Evolutionary conservation across 139 green algal genomes (phyloP).

Genomic region (Dunaliella sp.): DNA sequence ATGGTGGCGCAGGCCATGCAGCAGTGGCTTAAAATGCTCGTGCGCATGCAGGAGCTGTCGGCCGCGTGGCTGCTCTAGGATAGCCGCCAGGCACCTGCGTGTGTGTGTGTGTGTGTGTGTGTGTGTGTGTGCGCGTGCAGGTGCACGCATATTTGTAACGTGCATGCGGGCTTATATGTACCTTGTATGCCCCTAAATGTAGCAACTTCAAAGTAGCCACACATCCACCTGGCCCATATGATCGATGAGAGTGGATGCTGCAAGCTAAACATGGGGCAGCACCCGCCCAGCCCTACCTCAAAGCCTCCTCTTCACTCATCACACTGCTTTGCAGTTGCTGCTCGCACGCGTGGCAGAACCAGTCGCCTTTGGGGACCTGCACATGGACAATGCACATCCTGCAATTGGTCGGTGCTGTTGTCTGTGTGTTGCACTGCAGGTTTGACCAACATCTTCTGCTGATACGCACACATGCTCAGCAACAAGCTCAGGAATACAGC

Average conservation of each 20-base stretch:
- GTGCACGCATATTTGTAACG: background rate
- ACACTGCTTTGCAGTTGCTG: conserved; percentile 23
- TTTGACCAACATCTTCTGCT: background rate
- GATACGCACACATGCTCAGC: background rate
- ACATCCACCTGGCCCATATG: too few relatives aligned
- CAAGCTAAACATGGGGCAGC: too few relatives aligned
- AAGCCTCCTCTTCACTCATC: background rate
- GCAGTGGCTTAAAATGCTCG: conserved; percentile 12
- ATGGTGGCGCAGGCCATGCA: conserved; percentile 27
- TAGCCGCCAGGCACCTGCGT: background rate
- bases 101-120: too few relatives aligned
- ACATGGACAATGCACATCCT: background rate
- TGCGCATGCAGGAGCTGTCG: conserved; percentile 26
- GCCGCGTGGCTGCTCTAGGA: conserved; percentile 32
- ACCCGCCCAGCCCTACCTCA: background rate
- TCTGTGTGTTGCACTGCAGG: too few relatives aligned
- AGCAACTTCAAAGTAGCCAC: too few relatives aligned
- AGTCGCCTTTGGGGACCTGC: conserved; percentile 10
- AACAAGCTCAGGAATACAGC: background rate
- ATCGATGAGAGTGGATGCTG: too few relatives aligned
- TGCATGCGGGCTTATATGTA: background rate
- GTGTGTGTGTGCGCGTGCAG: background rate
- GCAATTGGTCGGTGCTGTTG: too few relatives aligned
- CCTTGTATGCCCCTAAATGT: too few relatives aligned
- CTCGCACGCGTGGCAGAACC: conserved; percentile 46